Base-by-base conservation (phyloP, 2,329 filamentous ascomycete genomes). In the Pseudofabraea citricarpa region DNA sequence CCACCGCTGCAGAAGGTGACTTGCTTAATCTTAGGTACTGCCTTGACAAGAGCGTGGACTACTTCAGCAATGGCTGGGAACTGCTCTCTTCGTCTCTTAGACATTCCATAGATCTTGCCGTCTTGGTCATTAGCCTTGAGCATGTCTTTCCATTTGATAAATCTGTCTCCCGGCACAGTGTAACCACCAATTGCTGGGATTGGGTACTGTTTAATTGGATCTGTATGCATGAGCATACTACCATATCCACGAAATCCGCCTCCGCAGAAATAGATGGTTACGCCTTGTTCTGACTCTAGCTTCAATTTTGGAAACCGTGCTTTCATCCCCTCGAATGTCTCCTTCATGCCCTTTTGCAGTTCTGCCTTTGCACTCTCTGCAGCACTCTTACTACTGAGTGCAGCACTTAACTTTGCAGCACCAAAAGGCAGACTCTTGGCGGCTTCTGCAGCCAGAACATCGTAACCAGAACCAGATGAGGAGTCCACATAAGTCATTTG, bases 201-300 rank as follows among this genome's bases (percentile, higher is more conserved):
- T 0, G 90, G 90, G 61, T 95, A 96, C 0, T 88, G 88, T 42
- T 75, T 70, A 33, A 88, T 76, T 5, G 71, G 65, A 56, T 91
- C 86, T 52, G 79, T 76, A 59, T 85, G 82, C 85, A 95, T 90
- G 41, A 95, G 73, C 58, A 95, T 81, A 63, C 88, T 94, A 6
- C 90, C 90, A 72, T 94, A 95, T 13, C 90, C 90, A 26, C 90
- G 74, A 60, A 95, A 95, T 0, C 90, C 90, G 19, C 90, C 90
- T 33, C 90, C 90, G 49, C 87, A 95, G 45, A 96, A 80, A 61
- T 90, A 95, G 7, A 95, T 71, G 24, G 85, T 79, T 45, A 90
- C 71, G 4, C 75, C 75, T 2, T 69, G 70, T 8, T 48, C 35
- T 6, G 48, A 48, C 18, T 49, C 43, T 20, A 52, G 47, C 10